Evolutionary conservation across 371 early-diverging fungal species (phyloP), one percentile per base, ranked within the genome.

Genomic region (Mucor lusitanicus): DNA sequence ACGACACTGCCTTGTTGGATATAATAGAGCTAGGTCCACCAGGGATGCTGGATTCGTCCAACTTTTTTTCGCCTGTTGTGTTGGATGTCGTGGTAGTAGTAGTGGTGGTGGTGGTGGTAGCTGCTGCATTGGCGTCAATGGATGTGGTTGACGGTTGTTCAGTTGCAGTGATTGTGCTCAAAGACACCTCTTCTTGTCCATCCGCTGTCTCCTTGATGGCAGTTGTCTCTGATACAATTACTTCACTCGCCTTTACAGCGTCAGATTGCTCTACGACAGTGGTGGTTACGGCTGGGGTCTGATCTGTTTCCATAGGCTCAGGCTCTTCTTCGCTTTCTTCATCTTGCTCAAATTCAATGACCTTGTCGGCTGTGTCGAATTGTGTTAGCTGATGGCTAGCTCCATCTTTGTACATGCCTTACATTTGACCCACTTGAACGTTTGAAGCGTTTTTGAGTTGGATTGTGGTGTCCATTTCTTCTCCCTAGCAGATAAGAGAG

Each of bases 391-490:
- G 1, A 33, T 8, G 3, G 33, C 33, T 6, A 8, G 7, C 1
- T 33, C 7, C 33, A 33, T 33, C 33, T 33, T 6, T 8, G 7
- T 8, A 2, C 42, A 40, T 48, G 17, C 56, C 50, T 80, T 73
- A 87, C 87, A 87, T 75, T 81, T 84, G 19, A 85, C 77, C 87
- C 87, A 87, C 66, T 87, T 87, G 64, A 75, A 85, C 32, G 78
- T 80, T 46, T 83, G 79, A 42, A 82, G 67, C 25, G 75, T 76
- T 37, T 82, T 85, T 37, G 83, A 78, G 40, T 74, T 77, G 55
- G 85, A 78, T 48, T 77, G 76, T n/a, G 74, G 80, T 30, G 85
- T 75, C 87, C 87, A 87, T 39, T 80, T 81, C 71, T 85, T 87
- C 54, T 87, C 87, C 87, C 87, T 86, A n/a, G 54, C 15, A 21